Base-by-base conservation (phyloP, 1,139 yeast species). In the Candida pseudocylindracea region DNA sequence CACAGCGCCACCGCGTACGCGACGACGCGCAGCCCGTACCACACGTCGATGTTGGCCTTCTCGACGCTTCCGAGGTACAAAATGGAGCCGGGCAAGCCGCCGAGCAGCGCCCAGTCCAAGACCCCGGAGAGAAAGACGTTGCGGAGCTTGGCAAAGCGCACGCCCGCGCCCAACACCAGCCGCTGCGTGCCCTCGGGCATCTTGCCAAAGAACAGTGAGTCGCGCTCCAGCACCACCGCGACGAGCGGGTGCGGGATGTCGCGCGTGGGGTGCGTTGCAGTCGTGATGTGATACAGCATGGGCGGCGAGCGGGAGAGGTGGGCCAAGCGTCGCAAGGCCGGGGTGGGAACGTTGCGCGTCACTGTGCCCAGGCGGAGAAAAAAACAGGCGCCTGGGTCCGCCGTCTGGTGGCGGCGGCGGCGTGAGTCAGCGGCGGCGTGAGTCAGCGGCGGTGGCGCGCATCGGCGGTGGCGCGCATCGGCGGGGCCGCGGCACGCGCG, bases 1-100 rank as follows among this genome's bases (percentile, higher is more conserved):
- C 95, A 83, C 0, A 88, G 68, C 4, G 83, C 64, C 12, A 73
- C 67, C 32, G 68, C 58, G 49, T 67, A 75, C 30, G 63, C 57
- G 27, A 63, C 42, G 26, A 71, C 42, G 31, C 54, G 49, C 7
- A 59, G 51, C 20, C 52, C 49, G 37, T 48, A 51, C n/a, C 49
- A 57, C 2, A 60, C 53, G 25, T 54, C 56, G 26, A 60, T 48
- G 28, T 56, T 54, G 32, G 63, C 63, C 35, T 66, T 63, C 2
- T 85, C 85, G 38, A 80, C 76, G 42, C 81, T 95, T 34, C 83
- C 72, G n/a, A 78, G 59, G 0, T 95, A 81, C 35, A 88, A 54
- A 34, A 85, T 67, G 42, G 81, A 54, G 0, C 98, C 98, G 0
- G 96, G 95, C 10, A 88, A 51, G 0, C 98, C 98, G 10, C 93